Base-by-base conservation (phyloP, 2,329 filamentous ascomycete species). In the Chaetomiaceae sp. region DNA sequence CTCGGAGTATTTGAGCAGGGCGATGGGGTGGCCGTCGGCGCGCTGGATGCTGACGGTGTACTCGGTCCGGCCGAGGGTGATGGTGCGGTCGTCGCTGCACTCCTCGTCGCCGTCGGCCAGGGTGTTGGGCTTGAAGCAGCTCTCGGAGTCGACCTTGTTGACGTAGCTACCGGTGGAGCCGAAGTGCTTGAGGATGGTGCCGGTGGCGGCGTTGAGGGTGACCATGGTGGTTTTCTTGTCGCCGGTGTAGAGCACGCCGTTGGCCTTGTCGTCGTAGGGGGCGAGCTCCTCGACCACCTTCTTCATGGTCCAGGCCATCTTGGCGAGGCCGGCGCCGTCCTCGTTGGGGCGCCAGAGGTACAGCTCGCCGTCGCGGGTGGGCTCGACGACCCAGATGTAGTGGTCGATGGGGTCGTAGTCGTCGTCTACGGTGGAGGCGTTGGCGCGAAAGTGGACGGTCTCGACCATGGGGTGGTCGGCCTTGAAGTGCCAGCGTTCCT, bases 381-480 rank as follows among this genome's bases (percentile, higher is more conserved):
- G 93, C 66, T 97, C 93, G 44, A 98, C 87, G 45, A 95, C 90
- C 88, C 93, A 98, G 38, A 95, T 73, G 59, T 89, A 93, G 60
- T 95, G 86, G 59, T 95, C 88, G 56, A 93, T 82, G 19, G 81
- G 68, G 38, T 76, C 72, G 58, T 78, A 76, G 62, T 80, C 75
- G 30, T 76, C 72, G 44, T 81, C 72, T 36, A 79, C 62, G 47
- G 75, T 62, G 22, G 85, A 84, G 46, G 72, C 74, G 63, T 88
- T 87, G 54, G 76, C 73, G 51, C 83, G 79, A 63, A 89, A 81
- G 65, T 96, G 90, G 48, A 79, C 82, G 37, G 88, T 95, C 68
- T 96, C 86, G 52, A 97, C 84, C 80, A 95, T 90, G 57, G 91
- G 88, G 58, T 84, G 81, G 58, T 88, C 86, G 51, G 86, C 81